Conservation (phyloP, 495 filamentous ascomycete species). For the Trypethelium eluteriae region DNA sequence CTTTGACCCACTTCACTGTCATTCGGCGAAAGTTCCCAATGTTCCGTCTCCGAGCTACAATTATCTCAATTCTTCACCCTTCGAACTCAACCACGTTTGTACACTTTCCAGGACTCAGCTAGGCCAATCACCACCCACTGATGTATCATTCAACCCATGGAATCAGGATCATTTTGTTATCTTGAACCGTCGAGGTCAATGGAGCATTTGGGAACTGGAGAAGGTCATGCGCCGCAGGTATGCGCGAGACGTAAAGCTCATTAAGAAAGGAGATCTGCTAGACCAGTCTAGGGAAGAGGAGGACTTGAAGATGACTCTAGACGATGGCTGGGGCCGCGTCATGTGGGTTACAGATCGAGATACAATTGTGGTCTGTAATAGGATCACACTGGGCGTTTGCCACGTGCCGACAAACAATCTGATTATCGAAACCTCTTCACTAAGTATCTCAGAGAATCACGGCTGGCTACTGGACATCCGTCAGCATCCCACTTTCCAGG, state of each 20-base stretch:
- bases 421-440: constrained; percentile 16
- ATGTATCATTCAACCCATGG: constrained; percentile 74
- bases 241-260: not conserved
- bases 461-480: constrained; percentile 35
- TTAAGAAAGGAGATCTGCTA: not conserved
- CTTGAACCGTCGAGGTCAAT: constrained; percentile 62
- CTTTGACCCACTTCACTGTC: constrained; percentile 24
- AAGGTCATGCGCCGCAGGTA: constrained; percentile 22
- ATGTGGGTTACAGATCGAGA: constrained; percentile 32
- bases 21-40: constrained; percentile 9
- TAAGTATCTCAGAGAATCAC: constrained; percentile 16
- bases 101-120: constrained; percentile 48
- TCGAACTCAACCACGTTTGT: constrained; percentile 56
- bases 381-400: constrained; percentile 26
- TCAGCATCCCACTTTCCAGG: constrained; percentile 22
- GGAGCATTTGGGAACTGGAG: constrained; percentile 68
- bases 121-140: constrained; percentile 54
- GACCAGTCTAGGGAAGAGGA: not conserved
- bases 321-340: constrained; percentile 38
- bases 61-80: constrained; percentile 39
- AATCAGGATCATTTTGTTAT: constrained; percentile 60
- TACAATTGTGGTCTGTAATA: constrained; percentile 32
- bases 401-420: constrained; percentile 19
- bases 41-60: not conserved
- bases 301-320: not conserved